Conservation (phyloP, 495 filamentous ascomycete genomes). For the Hapsidospora chrysogenum region DNA sequence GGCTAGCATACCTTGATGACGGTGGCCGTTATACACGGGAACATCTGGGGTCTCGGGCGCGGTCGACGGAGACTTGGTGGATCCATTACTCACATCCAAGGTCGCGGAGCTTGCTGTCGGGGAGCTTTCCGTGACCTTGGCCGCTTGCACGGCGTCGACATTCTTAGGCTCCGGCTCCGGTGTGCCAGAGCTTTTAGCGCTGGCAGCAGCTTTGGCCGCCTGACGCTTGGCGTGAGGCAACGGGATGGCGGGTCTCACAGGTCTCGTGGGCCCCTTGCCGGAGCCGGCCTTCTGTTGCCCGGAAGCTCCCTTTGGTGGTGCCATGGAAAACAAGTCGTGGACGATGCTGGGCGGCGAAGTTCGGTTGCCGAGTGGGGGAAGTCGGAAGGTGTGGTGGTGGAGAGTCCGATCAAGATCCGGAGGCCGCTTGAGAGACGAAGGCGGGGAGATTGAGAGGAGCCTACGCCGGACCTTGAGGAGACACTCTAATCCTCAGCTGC, state of each 20-base stretch:
- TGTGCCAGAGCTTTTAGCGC: not conserved
- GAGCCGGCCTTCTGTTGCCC: not conserved
- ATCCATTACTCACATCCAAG: not conserved
- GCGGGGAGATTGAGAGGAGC: not conserved
- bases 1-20: not conserved
- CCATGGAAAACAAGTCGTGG: not conserved
- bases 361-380: not conserved
- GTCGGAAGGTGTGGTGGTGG: too few species aligned
- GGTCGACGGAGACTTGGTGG: not conserved
- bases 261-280: not conserved
- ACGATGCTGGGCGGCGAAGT: not conserved
- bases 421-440: not conserved
- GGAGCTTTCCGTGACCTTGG: not conserved
- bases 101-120: not conserved
- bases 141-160: not conserved
- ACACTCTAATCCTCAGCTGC: not conserved
- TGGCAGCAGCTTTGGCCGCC: slow-evolving; percentile 1
- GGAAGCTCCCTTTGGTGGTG: not conserved
- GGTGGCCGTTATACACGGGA: not conserved
- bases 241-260: slow-evolving; percentile 2
- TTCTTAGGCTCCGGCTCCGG: not conserved
- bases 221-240: slow-evolving; percentile 3
- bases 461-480: not conserved
- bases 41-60: not conserved
- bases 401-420: not conserved